phyloP scores from a whole-genome alignment of 805 yeast species.

The Scheffersomyces spartinae region DNA sequence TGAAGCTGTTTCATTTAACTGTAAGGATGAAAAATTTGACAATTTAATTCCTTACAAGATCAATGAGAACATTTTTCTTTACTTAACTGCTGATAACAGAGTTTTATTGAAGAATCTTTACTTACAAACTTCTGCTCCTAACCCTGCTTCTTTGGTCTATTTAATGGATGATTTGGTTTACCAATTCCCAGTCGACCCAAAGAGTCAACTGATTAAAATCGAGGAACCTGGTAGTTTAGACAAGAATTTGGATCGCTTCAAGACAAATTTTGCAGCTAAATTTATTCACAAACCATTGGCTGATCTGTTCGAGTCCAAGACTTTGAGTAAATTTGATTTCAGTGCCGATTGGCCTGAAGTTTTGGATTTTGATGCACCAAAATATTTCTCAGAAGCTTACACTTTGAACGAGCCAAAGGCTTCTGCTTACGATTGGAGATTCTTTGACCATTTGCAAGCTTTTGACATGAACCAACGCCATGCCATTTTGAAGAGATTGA shows the following conservation, averaged over 20 bases:
- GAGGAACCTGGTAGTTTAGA: too few species aligned
- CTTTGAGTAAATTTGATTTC: neutral
- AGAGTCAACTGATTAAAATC: too few species aligned
- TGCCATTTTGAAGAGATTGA: too few species aligned
- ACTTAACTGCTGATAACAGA: slow-evolving; percentile 1
- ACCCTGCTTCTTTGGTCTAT: neutral
- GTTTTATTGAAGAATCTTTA: slow-evolving; percentile 1
- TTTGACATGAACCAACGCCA: slow-evolving; percentile 1
- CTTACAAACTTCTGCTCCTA: slow-evolving; percentile 1
- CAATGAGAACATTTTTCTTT: neutral
- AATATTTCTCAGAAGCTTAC: slow-evolving; percentile 2
- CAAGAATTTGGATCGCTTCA: too few species aligned
- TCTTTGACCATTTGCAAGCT: slow-evolving; percentile 1
- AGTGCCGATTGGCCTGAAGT: too few species aligned
- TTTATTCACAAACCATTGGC: neutral
- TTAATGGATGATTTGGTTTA: too few species aligned
- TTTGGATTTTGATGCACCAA: neutral
- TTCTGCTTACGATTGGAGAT: slow-evolving; percentile 1
- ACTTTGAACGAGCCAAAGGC: neutral
- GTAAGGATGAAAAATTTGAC: too few species aligned
- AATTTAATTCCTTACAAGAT: too few species aligned
- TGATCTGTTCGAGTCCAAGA: neutral
- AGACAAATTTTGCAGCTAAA: slow-evolving; percentile 1
- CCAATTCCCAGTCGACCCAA: slow-evolving; percentile 2
- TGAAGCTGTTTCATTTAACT: too few species aligned